Base-by-base conservation (phyloP, 2,329 filamentous ascomycete species). In the Aspergillus glaucus region DNA sequence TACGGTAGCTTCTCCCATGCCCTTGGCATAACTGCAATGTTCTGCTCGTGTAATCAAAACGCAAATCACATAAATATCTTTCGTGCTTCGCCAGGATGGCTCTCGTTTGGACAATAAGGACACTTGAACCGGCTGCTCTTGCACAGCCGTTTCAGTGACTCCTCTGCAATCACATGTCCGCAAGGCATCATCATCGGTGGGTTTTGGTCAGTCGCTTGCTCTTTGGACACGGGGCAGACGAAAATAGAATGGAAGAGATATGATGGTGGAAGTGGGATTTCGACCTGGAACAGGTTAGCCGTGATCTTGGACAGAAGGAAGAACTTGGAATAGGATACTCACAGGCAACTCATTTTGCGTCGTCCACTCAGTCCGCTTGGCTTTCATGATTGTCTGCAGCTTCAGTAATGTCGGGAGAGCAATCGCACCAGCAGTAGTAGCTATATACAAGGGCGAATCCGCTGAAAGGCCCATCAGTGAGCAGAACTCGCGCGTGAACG, bases 141-240 rank as follows among this genome's bases (percentile, higher is more conserved):
- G 47, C 84, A 84, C 39, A 97, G 77, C 62, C 84, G 84, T 51
- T 86, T 81, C 45, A 98, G 73, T 30, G 86, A 90, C 62, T 96
- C 91, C 55, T 84, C 80, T 15, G 90, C 91, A 51, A 98, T 85
- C 46, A 96, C 92, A 71, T 98, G 93, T 5, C 93, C 92, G 63
- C 93, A 98, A 0, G 88, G 87, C 63, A 98, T 84, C 81, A 96
- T 93, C 87, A 97, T 94, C 2, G 93, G 90, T 9, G 93, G 93
- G 66, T 98, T 98, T 21, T 79, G 73, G 62, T 95, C 90, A 0
- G 92, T 98, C 0, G 87, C 90, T 69, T 98, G 93, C 65, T 96
- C 93, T 68, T 97, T 97, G 61, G 86, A 91, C 4, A 98, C 93
- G 0, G 93, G 93, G 63, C 93, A 98, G 39, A 98, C 93, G 65